These are phyloP conservation scores for Cystobasidium tubakii DNA, from an alignment of 768 basidiomycete species.

Conservation along the genomic window DNA sequence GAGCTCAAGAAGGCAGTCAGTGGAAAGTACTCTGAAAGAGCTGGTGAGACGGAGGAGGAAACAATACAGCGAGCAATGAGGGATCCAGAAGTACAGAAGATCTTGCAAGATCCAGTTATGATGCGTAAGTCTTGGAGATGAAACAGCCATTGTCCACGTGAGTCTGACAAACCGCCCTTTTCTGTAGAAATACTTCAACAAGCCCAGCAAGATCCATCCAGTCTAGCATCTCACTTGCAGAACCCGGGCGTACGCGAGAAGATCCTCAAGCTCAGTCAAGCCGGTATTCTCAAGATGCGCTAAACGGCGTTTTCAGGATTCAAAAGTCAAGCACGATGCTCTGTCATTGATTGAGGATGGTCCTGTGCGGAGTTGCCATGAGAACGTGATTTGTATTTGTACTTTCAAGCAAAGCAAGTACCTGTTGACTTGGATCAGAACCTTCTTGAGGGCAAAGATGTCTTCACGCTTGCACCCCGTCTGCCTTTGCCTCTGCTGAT, in stretches of 20 bases:
- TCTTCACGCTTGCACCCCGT: too few relatives aligned
- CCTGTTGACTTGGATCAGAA: too few relatives aligned
- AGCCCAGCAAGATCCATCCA: slow-evolving; percentile 78
- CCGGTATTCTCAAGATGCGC: slow-evolving; percentile 80
- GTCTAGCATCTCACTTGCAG: slow-evolving; percentile 93
- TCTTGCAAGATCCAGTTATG: slow-evolving; percentile 19
- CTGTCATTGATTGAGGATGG: neutral
- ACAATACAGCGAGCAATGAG: slow-evolving; percentile 89
- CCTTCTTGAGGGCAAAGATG: too few relatives aligned
- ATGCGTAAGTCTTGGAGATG: neutral
- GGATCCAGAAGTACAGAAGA: slow-evolving; percentile 75
- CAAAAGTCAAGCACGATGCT: too few relatives aligned
- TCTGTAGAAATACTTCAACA: slow-evolving; percentile 93
- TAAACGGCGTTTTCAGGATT: slow-evolving; percentile 36
- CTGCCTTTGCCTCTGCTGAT: too few relatives aligned
- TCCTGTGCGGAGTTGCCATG: neutral
- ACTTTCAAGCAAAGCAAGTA: neutral
- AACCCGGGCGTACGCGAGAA: slow-evolving; percentile 53
- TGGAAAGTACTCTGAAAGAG: slow-evolving; percentile 70
- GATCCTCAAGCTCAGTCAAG: slow-evolving; percentile 81
- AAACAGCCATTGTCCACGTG: neutral
- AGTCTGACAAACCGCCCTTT: slow-evolving; percentile 69
- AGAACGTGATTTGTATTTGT: neutral
- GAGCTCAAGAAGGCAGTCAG: slow-evolving; percentile 74
- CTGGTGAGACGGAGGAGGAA: slow-evolving; percentile 83